These are phyloP conservation scores for Cyclaneusma minus DNA, from an alignment of 2,329 filamentous ascomycete species.

Conservation along the genomic window DNA sequence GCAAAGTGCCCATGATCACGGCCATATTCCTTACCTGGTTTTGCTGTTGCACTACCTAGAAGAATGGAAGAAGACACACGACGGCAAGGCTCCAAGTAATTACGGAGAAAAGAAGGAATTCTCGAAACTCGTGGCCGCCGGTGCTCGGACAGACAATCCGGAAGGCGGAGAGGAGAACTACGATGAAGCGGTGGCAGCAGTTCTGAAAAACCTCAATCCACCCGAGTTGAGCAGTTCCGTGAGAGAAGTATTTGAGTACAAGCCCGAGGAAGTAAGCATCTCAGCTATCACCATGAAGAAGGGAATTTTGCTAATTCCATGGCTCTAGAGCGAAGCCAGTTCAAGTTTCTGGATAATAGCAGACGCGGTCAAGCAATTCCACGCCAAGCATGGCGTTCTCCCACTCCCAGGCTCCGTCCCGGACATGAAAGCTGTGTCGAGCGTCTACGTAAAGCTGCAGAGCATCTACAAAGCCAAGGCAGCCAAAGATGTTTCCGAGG, in stretches of 20 bases:
- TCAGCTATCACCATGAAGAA: slow-evolving; percentile 22
- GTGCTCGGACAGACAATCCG: slow-evolving; percentile 53
- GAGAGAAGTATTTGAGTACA: slow-evolving; percentile 63
- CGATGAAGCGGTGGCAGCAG: slow-evolving; percentile 76
- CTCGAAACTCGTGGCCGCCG: slow-evolving; percentile 49
- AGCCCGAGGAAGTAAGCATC: slow-evolving; percentile 34
- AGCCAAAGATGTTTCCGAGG: slow-evolving; percentile 59
- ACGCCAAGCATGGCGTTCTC: slow-evolving; percentile 54
- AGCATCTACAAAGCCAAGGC: slow-evolving; percentile 88
- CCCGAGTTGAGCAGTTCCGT: slow-evolving; percentile 54
- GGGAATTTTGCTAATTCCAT: neutral
- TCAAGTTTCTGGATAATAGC: slow-evolving; percentile 82
- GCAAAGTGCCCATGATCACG: slow-evolving; percentile 68
- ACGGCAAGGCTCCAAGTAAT: slow-evolving; percentile 50
- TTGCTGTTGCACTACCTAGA: slow-evolving; percentile 72
- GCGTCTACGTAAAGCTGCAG: slow-evolving; percentile 78
- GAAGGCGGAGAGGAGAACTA: slow-evolving; percentile 95
- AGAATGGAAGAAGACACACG: slow-evolving; percentile 59
- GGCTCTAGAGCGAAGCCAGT: slow-evolving; percentile 26
- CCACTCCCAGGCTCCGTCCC: slow-evolving; percentile 79
- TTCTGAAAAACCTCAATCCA: slow-evolving; percentile 69
- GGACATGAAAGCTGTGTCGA: slow-evolving; percentile 94
- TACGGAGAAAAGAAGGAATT: slow-evolving; percentile 85
- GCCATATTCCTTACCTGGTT: slow-evolving; percentile 77
- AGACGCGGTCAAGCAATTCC: slow-evolving; percentile 63